phyloP scores from a whole-genome alignment of 164 flowering plant genomes.

The Nelumbo lutea region DNA sequence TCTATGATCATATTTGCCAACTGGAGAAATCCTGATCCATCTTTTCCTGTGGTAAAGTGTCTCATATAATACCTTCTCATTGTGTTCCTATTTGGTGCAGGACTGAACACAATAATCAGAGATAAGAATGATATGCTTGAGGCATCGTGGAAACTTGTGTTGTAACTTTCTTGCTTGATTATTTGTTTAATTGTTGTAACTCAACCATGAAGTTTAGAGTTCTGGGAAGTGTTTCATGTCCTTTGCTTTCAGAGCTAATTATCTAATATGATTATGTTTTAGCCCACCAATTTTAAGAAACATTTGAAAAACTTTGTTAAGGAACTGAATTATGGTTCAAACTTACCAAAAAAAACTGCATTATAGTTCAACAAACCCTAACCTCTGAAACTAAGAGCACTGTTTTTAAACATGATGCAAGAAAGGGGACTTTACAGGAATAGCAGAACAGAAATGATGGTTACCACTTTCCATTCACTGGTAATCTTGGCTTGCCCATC shows the following conservation, averaged over 20 bases:
- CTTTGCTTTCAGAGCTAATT: too few species aligned
- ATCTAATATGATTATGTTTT: too few species aligned
- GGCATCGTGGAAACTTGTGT: too few species aligned
- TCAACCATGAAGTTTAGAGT: too few species aligned
- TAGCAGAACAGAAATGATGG: not conserved
- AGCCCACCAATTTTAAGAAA: too few species aligned
- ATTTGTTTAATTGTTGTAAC: not conserved
- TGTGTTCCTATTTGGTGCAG: not conserved
- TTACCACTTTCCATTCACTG: not conserved
- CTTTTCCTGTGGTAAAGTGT: not conserved
- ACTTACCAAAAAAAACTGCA: not conserved
- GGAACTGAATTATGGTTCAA: too few species aligned
- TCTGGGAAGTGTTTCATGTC: too few species aligned
- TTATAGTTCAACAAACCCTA: not conserved
- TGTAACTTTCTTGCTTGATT: too few species aligned
- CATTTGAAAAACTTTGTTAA: too few species aligned
- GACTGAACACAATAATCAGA: not conserved
- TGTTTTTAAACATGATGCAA: not conserved
- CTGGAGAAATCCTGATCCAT: not conserved
- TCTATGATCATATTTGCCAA: not conserved
- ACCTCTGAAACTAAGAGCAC: not conserved
- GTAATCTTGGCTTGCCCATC: not conserved
- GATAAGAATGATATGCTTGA: too few species aligned
- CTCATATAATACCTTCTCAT: not conserved
- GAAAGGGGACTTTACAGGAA: too few species aligned